phyloP scores from a whole-genome alignment of 2,329 filamentous ascomycete genomes.

The Paracorniculantispora psalliotae region DNA sequence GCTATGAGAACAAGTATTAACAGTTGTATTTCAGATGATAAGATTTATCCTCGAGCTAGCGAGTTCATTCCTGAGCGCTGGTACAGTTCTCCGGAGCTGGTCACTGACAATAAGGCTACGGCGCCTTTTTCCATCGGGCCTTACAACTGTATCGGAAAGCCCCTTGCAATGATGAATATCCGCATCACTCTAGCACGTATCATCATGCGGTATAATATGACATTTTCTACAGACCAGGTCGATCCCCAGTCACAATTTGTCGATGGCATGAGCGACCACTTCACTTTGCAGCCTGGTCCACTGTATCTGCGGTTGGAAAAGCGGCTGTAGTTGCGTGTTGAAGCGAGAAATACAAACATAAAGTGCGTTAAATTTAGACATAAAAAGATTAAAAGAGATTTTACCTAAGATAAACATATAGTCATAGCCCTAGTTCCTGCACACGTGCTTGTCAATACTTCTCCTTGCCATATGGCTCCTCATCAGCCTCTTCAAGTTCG shows the following conservation, averaged over 20 bases:
- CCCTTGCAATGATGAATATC: background rate
- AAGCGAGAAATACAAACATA: no score
- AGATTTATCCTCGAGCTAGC: background rate
- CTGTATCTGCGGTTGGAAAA: constrained; percentile 1
- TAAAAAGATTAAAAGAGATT: no score
- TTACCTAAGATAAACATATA: no score
- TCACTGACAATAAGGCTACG: constrained; percentile 14
- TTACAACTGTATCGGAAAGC: constrained; percentile 8
- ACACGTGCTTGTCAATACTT: no score
- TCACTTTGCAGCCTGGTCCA: background rate
- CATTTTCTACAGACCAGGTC: background rate
- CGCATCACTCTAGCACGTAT: constrained; percentile 1
- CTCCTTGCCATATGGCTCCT: no score
- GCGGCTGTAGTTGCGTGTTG: background rate
- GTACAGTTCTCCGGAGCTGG: constrained; percentile 15
- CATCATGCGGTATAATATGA: background rate
- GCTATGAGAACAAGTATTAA: background rate
- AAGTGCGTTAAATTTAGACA: no score
- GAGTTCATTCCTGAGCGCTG: constrained; percentile 18
- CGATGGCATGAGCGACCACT: background rate
- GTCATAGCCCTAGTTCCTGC: no score
- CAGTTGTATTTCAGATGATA: background rate
- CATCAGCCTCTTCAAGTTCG: background rate
- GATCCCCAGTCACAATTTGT: background rate
- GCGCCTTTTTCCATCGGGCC: background rate